Base-by-base conservation (phyloP, 805 yeast genomes). In the Torulaspora delbrueckii region DNA sequence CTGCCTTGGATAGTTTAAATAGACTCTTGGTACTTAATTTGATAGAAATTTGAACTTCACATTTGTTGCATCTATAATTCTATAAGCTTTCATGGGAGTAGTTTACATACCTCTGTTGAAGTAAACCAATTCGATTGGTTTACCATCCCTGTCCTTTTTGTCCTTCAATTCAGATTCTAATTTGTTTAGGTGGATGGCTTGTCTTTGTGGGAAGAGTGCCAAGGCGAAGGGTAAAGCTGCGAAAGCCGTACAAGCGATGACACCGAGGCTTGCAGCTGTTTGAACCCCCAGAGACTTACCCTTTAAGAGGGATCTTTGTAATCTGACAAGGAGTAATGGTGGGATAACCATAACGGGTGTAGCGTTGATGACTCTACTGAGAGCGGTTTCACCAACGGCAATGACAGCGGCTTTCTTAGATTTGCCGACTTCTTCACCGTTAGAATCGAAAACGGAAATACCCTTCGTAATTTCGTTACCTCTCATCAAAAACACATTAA, bases 291-390 rank as follows among this genome's bases (percentile, higher is more conserved):
- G 66, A 6, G 90, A 76, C 62, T 80, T 85, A 27, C 86, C 84
- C 59, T 77, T 81, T 52, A 90, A 72, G 13, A 82, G 60, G 1
- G 82, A 74, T 53, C 76, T 77, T 69, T 93, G 97, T 53, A 93
- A 71, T 63, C 74, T 78, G 37, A 89, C 88, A 35, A 93, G 74
- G 23, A 87, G 60, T 57, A 93, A 74, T 2, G 99, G 97, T 1
- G 99, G 99, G 5, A 93, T 66, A 16, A 86, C 99, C 99, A 93
- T 93, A 57, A 93, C 78, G 14, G 99, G 99, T 0, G 99, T 86
- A 13, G 98, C 97, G 59, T 89, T 93, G 56, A 91, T 85, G 37
- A 93, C 96, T 62, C 99, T 75, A 36, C 96, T 86, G 26, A 90
- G 81, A 2, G 97, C 98, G 8, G 99, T 93, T 68, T 93, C 98